Evolutionary conservation across 2,329 filamentous ascomycete genomes (phyloP).

Genomic region (Fusarium falciforme): DNA sequence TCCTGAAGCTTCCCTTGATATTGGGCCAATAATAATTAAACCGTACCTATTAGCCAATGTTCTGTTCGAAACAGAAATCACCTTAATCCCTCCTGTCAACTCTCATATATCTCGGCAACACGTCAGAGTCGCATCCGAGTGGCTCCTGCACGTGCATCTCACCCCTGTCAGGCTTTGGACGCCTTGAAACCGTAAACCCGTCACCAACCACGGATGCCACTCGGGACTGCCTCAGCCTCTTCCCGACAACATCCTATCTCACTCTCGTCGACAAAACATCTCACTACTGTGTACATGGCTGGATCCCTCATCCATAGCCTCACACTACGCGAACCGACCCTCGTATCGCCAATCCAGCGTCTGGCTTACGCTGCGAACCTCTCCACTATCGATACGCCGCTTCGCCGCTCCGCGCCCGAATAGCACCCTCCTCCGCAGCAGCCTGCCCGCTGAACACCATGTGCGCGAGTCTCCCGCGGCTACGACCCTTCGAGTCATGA

Average conservation of each 20-base stretch:
- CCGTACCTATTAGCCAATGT: background rate
- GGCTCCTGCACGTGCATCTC: slow-evolving; percentile 36
- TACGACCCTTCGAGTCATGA: slow-evolving; percentile 44
- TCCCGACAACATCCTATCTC: slow-evolving; percentile 13
- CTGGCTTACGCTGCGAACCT: slow-evolving; percentile 22
- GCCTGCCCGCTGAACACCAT: slow-evolving; percentile 34
- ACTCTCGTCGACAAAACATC: background rate
- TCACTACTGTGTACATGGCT: slow-evolving; percentile 11
- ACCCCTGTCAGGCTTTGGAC: slow-evolving; percentile 30
- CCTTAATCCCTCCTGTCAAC: background rate
- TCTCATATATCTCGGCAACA: background rate
- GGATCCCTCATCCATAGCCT: slow-evolving; percentile 14
- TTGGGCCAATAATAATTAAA: background rate
- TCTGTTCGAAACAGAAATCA: background rate
- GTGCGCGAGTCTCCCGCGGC: slow-evolving; percentile 36
- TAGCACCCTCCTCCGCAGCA: slow-evolving; percentile 11
- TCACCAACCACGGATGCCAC: slow-evolving; percentile 33
- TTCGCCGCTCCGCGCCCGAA: slow-evolving; percentile 21
- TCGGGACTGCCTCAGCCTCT: slow-evolving; percentile 32
- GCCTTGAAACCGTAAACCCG: slow-evolving; percentile 39
- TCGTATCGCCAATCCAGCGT: slow-evolving; percentile 15
- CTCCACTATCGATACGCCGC: slow-evolving; percentile 27
- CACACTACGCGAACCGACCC: slow-evolving; percentile 1
- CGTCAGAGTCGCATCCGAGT: slow-evolving; percentile 24
- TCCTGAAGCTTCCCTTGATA: background rate